Evolutionary conservation across 805 yeast species (phyloP).

Genomic region (Maudiozyma serrabonitensis): DNA sequence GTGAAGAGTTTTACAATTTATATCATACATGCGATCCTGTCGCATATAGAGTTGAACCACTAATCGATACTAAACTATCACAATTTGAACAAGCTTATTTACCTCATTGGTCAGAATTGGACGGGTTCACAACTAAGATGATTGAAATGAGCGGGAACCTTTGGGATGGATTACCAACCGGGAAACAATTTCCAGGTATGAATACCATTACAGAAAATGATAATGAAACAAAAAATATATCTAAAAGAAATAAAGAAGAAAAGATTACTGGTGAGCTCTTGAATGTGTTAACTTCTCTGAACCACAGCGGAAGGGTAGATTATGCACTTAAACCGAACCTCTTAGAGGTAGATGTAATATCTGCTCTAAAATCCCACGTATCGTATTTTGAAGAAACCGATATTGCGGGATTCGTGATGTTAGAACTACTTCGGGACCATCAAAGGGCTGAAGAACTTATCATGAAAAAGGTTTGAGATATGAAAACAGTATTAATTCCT

Average conservation of each 20-base stretch:
- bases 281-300: conserved; percentile 35
- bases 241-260: background rate
- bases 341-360: conserved; percentile 67
- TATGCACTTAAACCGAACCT: conserved; percentile 69
- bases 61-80: conserved; percentile 34
- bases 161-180: conserved; percentile 11
- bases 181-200: background rate
- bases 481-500: background rate
- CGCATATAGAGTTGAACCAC: conserved; percentile 82
- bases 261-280: background rate
- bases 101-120: conserved; percentile 20
- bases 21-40: conserved; percentile 91
- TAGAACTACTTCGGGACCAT: conserved; percentile 35
- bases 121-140: conserved; percentile 23
- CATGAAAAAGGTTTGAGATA: background rate
- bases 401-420: conserved; percentile 68
- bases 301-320: conserved; percentile 72
- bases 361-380: conserved; percentile 81
- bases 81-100: conserved; percentile 18
- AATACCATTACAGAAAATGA: too few species aligned
- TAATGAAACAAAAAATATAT: conserved; percentile 3
- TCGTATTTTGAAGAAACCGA: conserved; percentile 82
- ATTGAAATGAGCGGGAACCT: conserved; percentile 20
- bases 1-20: conserved; percentile 64
- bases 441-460: conserved; percentile 3